phyloP scores from a whole-genome alignment of 164 flowering plant species.

The Taxillus chinensis region DNA sequence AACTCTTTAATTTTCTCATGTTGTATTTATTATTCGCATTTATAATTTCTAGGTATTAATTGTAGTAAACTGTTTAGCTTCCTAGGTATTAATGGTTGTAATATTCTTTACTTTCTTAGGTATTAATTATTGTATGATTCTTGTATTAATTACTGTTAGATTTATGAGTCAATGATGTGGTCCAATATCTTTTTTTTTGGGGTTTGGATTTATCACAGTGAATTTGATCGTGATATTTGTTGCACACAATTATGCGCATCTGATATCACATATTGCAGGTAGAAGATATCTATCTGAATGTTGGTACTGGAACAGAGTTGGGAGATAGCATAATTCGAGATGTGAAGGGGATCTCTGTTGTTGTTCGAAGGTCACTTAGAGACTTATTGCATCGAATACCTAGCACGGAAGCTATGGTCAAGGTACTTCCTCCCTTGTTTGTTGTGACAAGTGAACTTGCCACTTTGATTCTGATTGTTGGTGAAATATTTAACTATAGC shows the following conservation, averaged over 20 bases:
- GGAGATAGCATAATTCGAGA: slow-evolving; percentile 85
- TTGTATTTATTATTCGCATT: too few species aligned
- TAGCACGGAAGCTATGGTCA: slow-evolving; percentile 45
- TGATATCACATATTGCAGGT: slow-evolving; percentile 31
- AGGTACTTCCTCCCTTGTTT: slow-evolving; percentile 31
- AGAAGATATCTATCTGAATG: slow-evolving; percentile 73
- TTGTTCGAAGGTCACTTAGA: slow-evolving; percentile 74
- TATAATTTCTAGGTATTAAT: too few species aligned
- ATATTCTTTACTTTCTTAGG: too few species aligned
- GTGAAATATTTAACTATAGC: neutral
- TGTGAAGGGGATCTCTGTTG: slow-evolving; percentile 77
- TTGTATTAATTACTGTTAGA: too few species aligned
- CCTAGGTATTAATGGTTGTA: too few species aligned
- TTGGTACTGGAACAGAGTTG: slow-evolving; percentile 54
- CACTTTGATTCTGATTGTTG: neutral
- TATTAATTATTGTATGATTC: too few species aligned
- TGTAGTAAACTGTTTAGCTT: too few species aligned
- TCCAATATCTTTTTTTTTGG: too few species aligned
- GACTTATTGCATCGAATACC: slow-evolving; percentile 86
- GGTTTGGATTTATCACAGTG: too few species aligned
- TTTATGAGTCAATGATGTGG: too few species aligned
- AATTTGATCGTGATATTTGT: neutral
- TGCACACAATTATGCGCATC: neutral
- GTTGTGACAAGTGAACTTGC: neutral
- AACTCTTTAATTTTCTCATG: too few species aligned